Evolutionary conservation across 2,329 filamentous ascomycete genomes (phyloP), one percentile per base, ranked within the genome.

Genomic region (Sarocladiaceae sp.): DNA sequence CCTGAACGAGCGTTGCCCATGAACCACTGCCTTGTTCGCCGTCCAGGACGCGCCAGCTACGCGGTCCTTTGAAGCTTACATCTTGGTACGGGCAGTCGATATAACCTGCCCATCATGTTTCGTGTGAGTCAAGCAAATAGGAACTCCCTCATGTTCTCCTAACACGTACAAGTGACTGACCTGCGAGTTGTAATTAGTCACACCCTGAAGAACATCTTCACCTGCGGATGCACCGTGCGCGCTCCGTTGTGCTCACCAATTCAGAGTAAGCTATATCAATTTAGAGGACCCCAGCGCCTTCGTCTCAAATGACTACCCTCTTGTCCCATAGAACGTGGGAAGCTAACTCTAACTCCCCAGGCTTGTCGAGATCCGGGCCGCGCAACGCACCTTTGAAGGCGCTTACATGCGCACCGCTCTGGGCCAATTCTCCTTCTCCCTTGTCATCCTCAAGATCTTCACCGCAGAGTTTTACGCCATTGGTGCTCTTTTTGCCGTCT

Each of bases 401-500:
- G 93, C 93, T 18, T 98, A 97, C 66, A 85, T 96, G 58, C 86
- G 93, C 49, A 98, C 93, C 0, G 90, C 91, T 3, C 79, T 98
- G 16, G 88, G 87, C 3, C 90, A 97, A 59, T 97, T 97, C 70
- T 91, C 86, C 46, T 97, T 98, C 64, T 83, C 91, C 16, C 81
- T 98, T 41, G 83, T 98, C 50, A 87, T 98, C 40, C 55, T 66
- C 46, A 95, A 94, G 69, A 94, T 98, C 64, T 97, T 98, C 69
- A 96, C 89, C 7, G 78, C 83, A 43, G 93, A 97, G 60, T 97
- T 98, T 71, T 97, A 97, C 67, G 82, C 85, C 53, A 95, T 96
- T 50, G 93, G 93, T n/a, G 93, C 93, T 6, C 73, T 98, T 24
- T 96, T 96, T 61, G 90, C 93, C 33, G 82, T 88, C 40, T 97